These are phyloP conservation scores for Hippophae tibetana DNA, from an alignment of 306 rosid species.

Conservation along the genomic window DNA sequence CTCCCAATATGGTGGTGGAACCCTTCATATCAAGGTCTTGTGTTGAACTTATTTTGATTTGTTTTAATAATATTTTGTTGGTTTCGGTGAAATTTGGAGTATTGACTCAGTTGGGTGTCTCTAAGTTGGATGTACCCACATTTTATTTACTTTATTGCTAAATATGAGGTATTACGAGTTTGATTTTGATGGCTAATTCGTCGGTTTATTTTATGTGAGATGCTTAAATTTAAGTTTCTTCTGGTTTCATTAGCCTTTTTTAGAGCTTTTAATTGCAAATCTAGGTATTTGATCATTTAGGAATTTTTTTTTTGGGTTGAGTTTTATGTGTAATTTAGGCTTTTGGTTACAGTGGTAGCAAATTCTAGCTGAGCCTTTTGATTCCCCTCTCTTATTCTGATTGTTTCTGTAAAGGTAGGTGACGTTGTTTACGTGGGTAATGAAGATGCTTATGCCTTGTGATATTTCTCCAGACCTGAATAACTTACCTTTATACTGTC, in stretches of 20 bases:
- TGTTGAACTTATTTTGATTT: background rate
- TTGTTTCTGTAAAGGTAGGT: background rate
- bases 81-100: background rate
- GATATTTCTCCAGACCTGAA: background rate
- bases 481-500: background rate
- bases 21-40: conserved; percentile 79
- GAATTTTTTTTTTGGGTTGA: background rate
- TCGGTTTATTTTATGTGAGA: no score
- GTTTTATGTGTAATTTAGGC: background rate
- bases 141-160: background rate
- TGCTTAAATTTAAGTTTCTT: no score
- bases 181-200: background rate
- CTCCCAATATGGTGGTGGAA: conserved; percentile 75
- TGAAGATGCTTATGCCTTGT: background rate
- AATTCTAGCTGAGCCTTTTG: background rate
- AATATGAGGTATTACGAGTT: background rate
- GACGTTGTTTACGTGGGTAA: background rate
- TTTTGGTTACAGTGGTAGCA: background rate
- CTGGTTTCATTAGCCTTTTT: no score
- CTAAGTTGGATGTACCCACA: background rate
- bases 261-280: no score
- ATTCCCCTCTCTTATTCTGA: background rate
- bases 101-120: background rate
- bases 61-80: background rate
- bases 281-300: background rate